Conservation (phyloP, 2,329 filamentous ascomycete genomes). For the Nemania diffusa region DNA sequence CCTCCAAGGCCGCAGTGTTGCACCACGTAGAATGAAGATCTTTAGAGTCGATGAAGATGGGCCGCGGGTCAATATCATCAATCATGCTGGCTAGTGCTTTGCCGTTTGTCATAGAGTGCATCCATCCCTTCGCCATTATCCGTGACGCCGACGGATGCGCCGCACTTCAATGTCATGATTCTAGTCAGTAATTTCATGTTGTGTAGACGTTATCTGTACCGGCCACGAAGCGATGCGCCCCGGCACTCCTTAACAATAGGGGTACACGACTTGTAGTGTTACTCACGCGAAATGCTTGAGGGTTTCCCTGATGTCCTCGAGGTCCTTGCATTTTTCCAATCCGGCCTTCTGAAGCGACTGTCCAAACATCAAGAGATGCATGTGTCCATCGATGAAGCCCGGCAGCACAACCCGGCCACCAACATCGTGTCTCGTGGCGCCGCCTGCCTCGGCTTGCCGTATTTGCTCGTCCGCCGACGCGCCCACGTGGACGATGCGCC, state of each 20-base stretch:
- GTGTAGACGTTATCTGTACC: neutral
- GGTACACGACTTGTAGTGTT: neutral
- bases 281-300: slow-evolving; percentile 57
- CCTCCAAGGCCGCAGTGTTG: slow-evolving; percentile 61
- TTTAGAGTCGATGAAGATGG: slow-evolving; percentile 67
- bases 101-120: slow-evolving; percentile 65
- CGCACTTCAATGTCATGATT: slow-evolving; percentile 19
- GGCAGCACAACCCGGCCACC: slow-evolving; percentile 58
- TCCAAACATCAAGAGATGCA: slow-evolving; percentile 66
- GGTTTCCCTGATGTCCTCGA: slow-evolving; percentile 60
- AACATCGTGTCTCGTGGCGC: slow-evolving; percentile 50
- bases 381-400: slow-evolving; percentile 67
- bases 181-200: slow-evolving; percentile 21
- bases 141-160: slow-evolving; percentile 57
- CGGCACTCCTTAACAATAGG: neutral
- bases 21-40: slow-evolving; percentile 68
- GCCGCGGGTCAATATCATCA: slow-evolving; percentile 61
- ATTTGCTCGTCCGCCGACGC: slow-evolving; percentile 48
- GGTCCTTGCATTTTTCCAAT: slow-evolving; percentile 57
- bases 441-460: slow-evolving; percentile 42
- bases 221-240: neutral
- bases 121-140: slow-evolving; percentile 65
- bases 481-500: slow-evolving; percentile 53
- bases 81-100: slow-evolving; percentile 61
- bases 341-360: slow-evolving; percentile 63